These are phyloP conservation scores for Tylopilus vinaceipallidus DNA, from an alignment of 768 basidiomycete species.

Conservation along the genomic window DNA sequence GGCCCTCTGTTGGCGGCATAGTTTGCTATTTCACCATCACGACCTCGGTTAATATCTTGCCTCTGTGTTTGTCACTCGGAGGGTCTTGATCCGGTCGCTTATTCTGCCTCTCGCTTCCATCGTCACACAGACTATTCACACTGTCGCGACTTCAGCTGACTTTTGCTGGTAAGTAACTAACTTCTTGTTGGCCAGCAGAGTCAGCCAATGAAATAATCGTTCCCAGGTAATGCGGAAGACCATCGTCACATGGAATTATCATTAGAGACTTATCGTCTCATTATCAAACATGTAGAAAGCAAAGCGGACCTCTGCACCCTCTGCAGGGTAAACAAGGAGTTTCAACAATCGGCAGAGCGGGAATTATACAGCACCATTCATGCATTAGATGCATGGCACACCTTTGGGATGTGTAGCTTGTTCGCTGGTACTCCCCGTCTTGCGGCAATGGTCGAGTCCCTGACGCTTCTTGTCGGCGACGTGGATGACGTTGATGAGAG, in stretches of 20 bases:
- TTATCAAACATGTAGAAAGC: constrained; percentile 50
- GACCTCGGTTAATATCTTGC: neutral
- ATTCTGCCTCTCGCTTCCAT: neutral
- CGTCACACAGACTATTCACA: neutral
- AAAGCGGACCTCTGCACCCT: constrained; percentile 55
- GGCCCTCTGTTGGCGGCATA: neutral
- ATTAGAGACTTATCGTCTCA: constrained; percentile 55
- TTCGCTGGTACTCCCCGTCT: constrained; percentile 47
- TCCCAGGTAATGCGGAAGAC: constrained; percentile 36
- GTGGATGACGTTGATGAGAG: constrained; percentile 6
- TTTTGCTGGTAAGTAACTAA: constrained; percentile 8
- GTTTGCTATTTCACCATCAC: constrained; percentile 4
- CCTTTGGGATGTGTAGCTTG: constrained; percentile 45
- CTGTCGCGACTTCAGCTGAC: neutral
- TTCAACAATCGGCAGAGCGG: constrained; percentile 53
- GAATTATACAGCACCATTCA: constrained; percentile 60
- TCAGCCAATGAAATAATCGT: neutral
- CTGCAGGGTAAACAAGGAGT: constrained; percentile 55
- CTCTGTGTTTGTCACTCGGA: neutral
- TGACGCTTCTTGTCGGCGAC: constrained; percentile 46
- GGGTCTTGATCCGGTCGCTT: neutral
- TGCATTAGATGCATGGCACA: constrained; percentile 39
- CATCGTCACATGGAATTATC: constrained; percentile 54
- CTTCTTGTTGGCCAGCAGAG: neutral
- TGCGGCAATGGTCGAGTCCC: constrained; percentile 49